These are phyloP conservation scores for Kodamaea hsintzibuensis DNA, from an alignment of 805 yeast species.

Conservation along the genomic window DNA sequence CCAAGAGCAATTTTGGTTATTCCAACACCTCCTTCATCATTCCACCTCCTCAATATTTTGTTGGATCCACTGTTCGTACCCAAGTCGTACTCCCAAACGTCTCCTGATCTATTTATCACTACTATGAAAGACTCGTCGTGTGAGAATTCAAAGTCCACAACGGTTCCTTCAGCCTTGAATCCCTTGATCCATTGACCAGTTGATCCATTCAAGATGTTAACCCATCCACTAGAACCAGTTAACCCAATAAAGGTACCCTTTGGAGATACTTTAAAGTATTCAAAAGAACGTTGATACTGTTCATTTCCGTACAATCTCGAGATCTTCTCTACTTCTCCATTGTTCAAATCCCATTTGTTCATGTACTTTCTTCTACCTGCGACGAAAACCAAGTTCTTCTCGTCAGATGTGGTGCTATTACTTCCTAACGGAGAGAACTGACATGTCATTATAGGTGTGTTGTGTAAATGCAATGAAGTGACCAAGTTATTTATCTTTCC, in stretches of 20 bases:
- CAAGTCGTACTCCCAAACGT: slow-evolving; percentile 78
- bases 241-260: slow-evolving; percentile 73
- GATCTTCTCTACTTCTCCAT: slow-evolving; percentile 77
- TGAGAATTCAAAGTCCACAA: slow-evolving; percentile 78
- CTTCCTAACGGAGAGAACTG: slow-evolving; percentile 48
- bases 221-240: slow-evolving; percentile 87
- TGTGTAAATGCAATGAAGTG: slow-evolving; percentile 75
- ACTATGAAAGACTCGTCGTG: slow-evolving; percentile 45
- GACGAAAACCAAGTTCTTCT: slow-evolving; percentile 60
- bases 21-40: slow-evolving; percentile 82
- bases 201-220: slow-evolving; percentile 71
- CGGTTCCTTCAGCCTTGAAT: slow-evolving; percentile 83
- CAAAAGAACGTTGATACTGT: slow-evolving; percentile 80
- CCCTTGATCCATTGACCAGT: slow-evolving; percentile 89
- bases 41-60: slow-evolving; percentile 68
- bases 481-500: slow-evolving; percentile 81
- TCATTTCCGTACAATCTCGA: slow-evolving; percentile 92
- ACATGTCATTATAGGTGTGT: slow-evolving; percentile 80
- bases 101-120: slow-evolving; percentile 76
- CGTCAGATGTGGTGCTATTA: slow-evolving; percentile 16
- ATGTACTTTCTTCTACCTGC: slow-evolving; percentile 91
- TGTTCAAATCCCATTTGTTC: slow-evolving; percentile 83
- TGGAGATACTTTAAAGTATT: slow-evolving; percentile 75
- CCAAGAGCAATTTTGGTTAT: slow-evolving; percentile 76
- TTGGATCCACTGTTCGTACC: slow-evolving; percentile 22